phyloP scores from a whole-genome alignment of 495 filamentous ascomycete species.

The Trypethelium eluteriae region DNA sequence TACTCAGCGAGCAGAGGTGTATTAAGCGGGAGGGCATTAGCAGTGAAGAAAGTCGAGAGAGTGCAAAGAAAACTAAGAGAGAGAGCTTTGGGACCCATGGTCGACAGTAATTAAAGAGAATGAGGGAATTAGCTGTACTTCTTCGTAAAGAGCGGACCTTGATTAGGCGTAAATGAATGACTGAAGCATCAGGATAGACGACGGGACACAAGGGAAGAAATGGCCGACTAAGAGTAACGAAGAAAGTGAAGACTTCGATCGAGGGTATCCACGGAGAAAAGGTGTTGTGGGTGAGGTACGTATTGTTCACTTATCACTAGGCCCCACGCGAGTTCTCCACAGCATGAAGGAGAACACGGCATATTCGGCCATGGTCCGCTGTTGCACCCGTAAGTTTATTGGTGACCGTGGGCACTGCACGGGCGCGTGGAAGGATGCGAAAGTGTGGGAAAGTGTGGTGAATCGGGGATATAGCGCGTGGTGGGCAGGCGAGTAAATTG shows the following conservation, averaged over 20 bases:
- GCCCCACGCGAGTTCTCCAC: not conserved
- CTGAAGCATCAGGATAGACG: not conserved
- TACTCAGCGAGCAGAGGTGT: constrained; percentile 21
- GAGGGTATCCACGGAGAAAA: not conserved
- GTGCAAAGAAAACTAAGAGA: constrained; percentile 4
- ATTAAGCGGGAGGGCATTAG: constrained; percentile 21
- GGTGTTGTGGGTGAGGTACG: not conserved
- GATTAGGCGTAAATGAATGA: not conserved
- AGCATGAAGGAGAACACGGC: not conserved
- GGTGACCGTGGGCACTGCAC: constrained; percentile 3
- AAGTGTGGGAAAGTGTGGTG: not conserved
- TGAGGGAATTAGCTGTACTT: not conserved
- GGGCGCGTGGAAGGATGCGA: not conserved
- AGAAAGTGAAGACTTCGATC: not conserved
- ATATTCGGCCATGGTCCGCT: not conserved
- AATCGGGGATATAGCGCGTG: not conserved
- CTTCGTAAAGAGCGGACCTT: not conserved
- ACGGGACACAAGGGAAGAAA: not conserved
- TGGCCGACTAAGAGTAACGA: not conserved
- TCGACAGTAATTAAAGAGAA: not conserved
- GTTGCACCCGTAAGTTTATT: not conserved
- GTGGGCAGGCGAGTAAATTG: constrained; percentile 2
- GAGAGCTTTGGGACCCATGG: not conserved
- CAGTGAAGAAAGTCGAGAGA: constrained; percentile 8
- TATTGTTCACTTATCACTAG: not conserved